These are phyloP conservation scores for Aspergillus nomiae DNA, from an alignment of 2,329 filamentous ascomycete species.

Conservation along the genomic window DNA sequence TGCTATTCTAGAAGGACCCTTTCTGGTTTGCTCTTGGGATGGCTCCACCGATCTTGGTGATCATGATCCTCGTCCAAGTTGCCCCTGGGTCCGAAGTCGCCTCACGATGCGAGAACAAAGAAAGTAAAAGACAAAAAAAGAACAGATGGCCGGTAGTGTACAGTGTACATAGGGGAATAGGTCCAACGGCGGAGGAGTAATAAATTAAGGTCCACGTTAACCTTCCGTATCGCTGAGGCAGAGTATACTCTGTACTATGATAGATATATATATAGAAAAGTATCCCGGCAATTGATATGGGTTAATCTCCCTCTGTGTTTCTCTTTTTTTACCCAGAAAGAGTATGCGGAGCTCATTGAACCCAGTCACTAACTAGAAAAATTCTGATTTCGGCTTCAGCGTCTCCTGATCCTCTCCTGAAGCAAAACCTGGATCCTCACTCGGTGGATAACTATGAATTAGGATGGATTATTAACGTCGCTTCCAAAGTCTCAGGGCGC, in stretches of 20 bases:
- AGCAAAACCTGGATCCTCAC: not conserved
- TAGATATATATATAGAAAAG: too few relatives aligned
- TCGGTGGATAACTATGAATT: not conserved
- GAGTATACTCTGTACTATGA: too few relatives aligned
- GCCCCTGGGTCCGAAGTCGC: constrained; percentile 1
- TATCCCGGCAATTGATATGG: too few relatives aligned
- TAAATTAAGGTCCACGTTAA: too few relatives aligned
- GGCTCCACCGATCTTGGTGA: not conserved
- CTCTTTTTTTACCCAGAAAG: not conserved
- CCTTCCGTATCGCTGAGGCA: too few relatives aligned
- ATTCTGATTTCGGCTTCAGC: not conserved
- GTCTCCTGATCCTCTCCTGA: not conserved
- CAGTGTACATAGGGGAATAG: too few relatives aligned
- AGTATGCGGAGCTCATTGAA: not conserved
- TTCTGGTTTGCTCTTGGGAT: too few relatives aligned
- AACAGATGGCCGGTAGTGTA: not conserved
- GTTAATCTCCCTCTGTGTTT: not conserved
- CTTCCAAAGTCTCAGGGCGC: not conserved
- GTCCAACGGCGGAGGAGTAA: too few relatives aligned
- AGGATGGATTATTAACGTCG: not conserved
- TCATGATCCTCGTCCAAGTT: not conserved
- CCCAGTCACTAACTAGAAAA: not conserved
- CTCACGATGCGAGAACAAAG: not conserved
- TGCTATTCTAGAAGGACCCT: constrained; percentile 1
- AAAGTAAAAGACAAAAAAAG: not conserved